Base-by-base conservation (phyloP, 2,329 filamentous ascomycete genomes). In the Sporothrix schenckii region DNA sequence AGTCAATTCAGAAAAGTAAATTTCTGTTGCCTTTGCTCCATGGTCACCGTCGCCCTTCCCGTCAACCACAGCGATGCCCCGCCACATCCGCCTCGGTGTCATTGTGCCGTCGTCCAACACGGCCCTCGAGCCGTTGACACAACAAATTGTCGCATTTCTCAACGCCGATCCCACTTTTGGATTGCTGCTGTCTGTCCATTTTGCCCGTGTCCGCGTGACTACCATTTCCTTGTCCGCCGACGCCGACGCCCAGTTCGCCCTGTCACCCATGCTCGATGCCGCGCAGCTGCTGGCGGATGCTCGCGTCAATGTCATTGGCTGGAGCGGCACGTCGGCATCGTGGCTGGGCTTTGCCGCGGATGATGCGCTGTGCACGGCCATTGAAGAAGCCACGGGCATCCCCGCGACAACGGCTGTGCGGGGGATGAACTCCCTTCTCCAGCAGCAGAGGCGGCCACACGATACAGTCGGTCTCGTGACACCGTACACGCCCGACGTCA, bases 61-160 rank as follows among this genome's bases (percentile, higher is more conserved):
- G 9, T 13, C 13, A 10, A 44, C 41, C 13, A 44, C 19, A 19
- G 34, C 10, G 4, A 68, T 39, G 52, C 30, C 41, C 3, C 63
- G 61, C 27, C 56, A 39, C 11, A 11, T 73, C 39, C 60, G 65
- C 5, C 75, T 83, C 41, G 82, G 80, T 65, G 78, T 83, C 61
- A 78, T 83, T 39, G 79, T 81, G 34, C 81, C 81, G 19, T 81
- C 78, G 52, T 82, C 81, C 68, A 83, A 83, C 74, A 83, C 81
- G 13, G 77, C 78, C 3, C 77, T 83, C 21, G 82, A 83, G 73
- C 80, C 81, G 11, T 76, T 83, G 16, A 81, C 81, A 7, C 76
- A 76, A 30, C 76, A 77, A 47, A 78, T 83, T 61, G 70, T 82
- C 61, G 72, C 76, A 19, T 73, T 73, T 19, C 75, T 81, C 19